These are phyloP conservation scores for Cyclotella cryptica DNA, from an alignment of 108 stramenopile genomes.

Conservation along the genomic window DNA sequence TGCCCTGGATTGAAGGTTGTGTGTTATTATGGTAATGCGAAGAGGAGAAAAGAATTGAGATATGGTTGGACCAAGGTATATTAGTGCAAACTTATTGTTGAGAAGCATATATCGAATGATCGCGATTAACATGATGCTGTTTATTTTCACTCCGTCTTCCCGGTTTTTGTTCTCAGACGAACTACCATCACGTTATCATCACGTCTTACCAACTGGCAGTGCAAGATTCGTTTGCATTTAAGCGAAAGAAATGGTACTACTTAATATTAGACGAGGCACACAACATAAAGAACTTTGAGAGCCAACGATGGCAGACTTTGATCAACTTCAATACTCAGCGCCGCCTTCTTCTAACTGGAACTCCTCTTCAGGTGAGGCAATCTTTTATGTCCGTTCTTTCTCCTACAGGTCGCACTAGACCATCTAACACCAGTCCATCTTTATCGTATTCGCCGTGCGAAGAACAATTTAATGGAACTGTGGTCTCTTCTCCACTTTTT, in stretches of 20 bases:
- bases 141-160: neutral
- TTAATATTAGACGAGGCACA: conserved; percentile 98
- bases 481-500: conserved; percentile 94
- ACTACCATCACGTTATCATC: conserved; percentile 94
- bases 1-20: conserved; percentile 92
- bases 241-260: conserved; percentile 97
- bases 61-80: conserved; percentile 93
- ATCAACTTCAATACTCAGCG: conserved; percentile 96
- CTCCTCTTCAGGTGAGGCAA: conserved; percentile 81
- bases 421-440: neutral
- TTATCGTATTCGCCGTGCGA: conserved; percentile 2
- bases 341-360: conserved; percentile 93
- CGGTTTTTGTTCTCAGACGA: conserved; percentile 41
- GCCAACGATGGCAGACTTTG: conserved; percentile 99
- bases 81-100: neutral
- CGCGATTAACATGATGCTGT: neutral
- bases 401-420: neutral
- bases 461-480: conserved; percentile 93
- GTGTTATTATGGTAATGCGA: conserved; percentile 96
- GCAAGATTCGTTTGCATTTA: conserved; percentile 95
- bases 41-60: conserved; percentile 91
- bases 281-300: conserved; percentile 99
- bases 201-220: conserved; percentile 98
- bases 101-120: neutral
- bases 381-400: neutral